These are phyloP conservation scores for Pulveroboletus sp. DNA, from an alignment of 768 basidiomycete species.

Conservation along the genomic window DNA sequence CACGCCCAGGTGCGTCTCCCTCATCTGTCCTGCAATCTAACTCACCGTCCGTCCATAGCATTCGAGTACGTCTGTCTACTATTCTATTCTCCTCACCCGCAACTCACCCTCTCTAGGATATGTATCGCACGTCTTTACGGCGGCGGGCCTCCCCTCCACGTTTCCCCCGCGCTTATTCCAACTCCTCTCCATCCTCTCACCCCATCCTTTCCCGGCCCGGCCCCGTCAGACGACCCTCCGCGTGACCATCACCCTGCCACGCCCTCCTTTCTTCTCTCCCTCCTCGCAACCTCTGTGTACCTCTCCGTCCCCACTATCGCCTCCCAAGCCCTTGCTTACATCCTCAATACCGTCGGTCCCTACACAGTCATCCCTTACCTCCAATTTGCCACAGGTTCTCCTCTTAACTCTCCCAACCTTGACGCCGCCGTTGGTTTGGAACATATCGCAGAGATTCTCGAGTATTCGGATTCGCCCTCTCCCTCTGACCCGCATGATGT, in stretches of 20 bases:
- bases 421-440: constrained; percentile 71
- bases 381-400: constrained; percentile 72
- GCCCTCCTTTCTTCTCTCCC: constrained; percentile 76
- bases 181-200: constrained; percentile 68
- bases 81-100: not conserved
- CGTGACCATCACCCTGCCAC: constrained; percentile 65
- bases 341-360: constrained; percentile 75
- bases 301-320: constrained; percentile 76
- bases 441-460: constrained; percentile 49
- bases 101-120: constrained; percentile 44
- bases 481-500: constrained; percentile 17
- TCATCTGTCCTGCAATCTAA: not conserved
- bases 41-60: constrained; percentile 41
- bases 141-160: constrained; percentile 69
- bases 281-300: constrained; percentile 84
- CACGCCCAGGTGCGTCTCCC: constrained; percentile 64
- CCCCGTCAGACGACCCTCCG: constrained; percentile 32
- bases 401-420: constrained; percentile 46
- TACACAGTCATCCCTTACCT: constrained; percentile 74
- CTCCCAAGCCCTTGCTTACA: constrained; percentile 65
- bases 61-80: constrained; percentile 67
- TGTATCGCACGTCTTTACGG: constrained; percentile 87
- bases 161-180: constrained; percentile 62
- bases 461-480: constrained; percentile 28
- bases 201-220: constrained; percentile 47